Evolutionary conservation across 1,284 basidiomycete genomes (phyloP).

Genomic region (Ceratobasidium sp.): DNA sequence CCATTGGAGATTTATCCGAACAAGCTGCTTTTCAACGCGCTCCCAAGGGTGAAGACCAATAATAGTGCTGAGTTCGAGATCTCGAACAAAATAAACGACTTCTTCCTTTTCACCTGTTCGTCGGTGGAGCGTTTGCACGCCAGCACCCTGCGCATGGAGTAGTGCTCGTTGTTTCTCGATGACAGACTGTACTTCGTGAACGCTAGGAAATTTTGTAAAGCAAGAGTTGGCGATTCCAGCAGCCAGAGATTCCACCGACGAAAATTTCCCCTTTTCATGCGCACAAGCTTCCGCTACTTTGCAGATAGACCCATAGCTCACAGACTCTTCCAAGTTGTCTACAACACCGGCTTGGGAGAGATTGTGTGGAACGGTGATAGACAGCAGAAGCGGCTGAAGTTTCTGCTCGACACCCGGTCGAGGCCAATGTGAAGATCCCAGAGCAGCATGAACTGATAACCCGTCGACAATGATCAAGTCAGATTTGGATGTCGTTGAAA

Average conservation of each 20-base stretch:
- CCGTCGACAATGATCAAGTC: constrained; percentile 46
- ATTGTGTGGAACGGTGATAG: constrained; percentile 63
- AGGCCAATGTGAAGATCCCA: constrained; percentile 42
- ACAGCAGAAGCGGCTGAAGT: constrained; percentile 65
- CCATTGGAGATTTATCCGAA: constrained; percentile 67
- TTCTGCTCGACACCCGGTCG: constrained; percentile 42
- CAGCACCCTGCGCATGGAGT: constrained; percentile 60
- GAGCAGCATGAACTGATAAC: constrained; percentile 43
- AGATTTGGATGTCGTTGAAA: constrained; percentile 14
- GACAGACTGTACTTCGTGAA: constrained; percentile 54
- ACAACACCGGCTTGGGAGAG: constrained; percentile 59
- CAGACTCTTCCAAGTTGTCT: constrained; percentile 66
- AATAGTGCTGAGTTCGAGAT: constrained; percentile 65
- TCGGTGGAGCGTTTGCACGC: constrained; percentile 53
- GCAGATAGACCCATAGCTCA: constrained; percentile 65
- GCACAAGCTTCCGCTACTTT: constrained; percentile 48
- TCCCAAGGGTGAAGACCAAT: constrained; percentile 80
- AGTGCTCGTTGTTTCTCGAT: constrained; percentile 62
- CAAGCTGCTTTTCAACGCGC: constrained; percentile 69
- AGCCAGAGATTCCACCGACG: constrained; percentile 55
- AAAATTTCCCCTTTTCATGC: constrained; percentile 48
- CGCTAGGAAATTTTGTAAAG: constrained; percentile 52
- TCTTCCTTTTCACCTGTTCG: constrained; percentile 44
- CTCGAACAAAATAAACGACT: constrained; percentile 56
- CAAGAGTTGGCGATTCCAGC: constrained; percentile 56